Conservation (phyloP, 768 basidiomycete species). For the Leccinum variicolor region DNA sequence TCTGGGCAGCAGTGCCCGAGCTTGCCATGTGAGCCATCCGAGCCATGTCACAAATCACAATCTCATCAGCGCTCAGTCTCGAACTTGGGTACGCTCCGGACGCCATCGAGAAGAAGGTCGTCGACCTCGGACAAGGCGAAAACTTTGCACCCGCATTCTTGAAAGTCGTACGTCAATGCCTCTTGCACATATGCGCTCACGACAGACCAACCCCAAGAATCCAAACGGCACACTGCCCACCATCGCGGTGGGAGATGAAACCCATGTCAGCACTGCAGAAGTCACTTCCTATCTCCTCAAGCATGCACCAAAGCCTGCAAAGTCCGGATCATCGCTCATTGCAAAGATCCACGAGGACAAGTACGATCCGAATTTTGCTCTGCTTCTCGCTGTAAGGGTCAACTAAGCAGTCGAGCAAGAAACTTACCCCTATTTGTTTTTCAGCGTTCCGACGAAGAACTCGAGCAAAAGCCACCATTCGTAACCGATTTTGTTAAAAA, state of each 20-base stretch:
- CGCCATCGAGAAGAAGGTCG: conserved; percentile 33
- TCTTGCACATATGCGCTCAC: not conserved
- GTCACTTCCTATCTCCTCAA: conserved; percentile 41
- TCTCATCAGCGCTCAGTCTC: conserved; percentile 22
- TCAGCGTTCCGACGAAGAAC: conserved; percentile 46
- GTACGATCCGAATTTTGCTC: conserved; percentile 52
- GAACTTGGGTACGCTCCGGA: conserved; percentile 42
- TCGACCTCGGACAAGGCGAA: conserved; percentile 45
- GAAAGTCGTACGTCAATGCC: conserved; percentile 30
- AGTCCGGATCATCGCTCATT: conserved; percentile 36
- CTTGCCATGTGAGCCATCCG: conserved; percentile 38
- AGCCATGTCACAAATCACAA: too few relatives aligned
- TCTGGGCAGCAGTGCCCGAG: conserved; percentile 41
- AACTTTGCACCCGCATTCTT: conserved; percentile 48
- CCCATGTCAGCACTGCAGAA: conserved; percentile 38
- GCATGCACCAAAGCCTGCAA: conserved; percentile 36
- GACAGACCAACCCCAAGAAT: conserved; percentile 32
- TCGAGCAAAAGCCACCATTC: conserved; percentile 36
- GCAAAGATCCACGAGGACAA: conserved; percentile 42
- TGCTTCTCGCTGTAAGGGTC: conserved; percentile 36
- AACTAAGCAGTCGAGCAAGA: not conserved
- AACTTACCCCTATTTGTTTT: not conserved
- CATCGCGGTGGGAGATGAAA: conserved; percentile 33
- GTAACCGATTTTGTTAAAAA: conserved; percentile 34
- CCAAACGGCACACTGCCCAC: conserved; percentile 44